Evolutionary conservation across 768 basidiomycete species (phyloP).

Genomic region (Collybiopsis confluens): DNA sequence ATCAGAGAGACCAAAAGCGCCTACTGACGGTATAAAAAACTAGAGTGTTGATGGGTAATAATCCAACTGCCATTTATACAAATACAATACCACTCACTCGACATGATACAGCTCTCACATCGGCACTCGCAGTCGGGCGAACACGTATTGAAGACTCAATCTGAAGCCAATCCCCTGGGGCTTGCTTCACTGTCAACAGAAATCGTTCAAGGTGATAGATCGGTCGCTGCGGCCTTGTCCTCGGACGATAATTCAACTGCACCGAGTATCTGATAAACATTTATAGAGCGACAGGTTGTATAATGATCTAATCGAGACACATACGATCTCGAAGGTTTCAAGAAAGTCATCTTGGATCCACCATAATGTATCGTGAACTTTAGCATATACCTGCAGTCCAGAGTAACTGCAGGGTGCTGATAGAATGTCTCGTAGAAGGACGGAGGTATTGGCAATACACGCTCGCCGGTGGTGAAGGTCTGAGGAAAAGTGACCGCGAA

Average conservation of each 20-base stretch:
- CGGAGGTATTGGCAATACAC: constrained; percentile 30
- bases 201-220: constrained; percentile 39
- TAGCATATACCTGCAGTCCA: constrained; percentile 30
- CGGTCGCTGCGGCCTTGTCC: constrained; percentile 41
- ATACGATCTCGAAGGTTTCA: constrained; percentile 34
- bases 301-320: constrained; percentile 6
- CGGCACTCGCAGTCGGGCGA: constrained; percentile 22
- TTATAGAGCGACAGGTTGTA: neutral
- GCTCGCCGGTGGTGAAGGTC: constrained; percentile 25
- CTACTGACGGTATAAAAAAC: constrained; percentile 48
- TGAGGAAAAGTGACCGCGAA: constrained; percentile 32
- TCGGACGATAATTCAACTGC: constrained; percentile 41
- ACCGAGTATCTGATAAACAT: constrained; percentile 32
- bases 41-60: constrained; percentile 15
- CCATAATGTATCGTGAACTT: constrained; percentile 24
- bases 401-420: constrained; percentile 23
- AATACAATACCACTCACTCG: constrained; percentile 37
- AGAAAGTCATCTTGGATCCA: constrained; percentile 22
- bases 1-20: constrained; percentile 43
- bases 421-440: constrained; percentile 33
- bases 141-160: constrained; percentile 33
- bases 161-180: constrained; percentile 59
- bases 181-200: constrained; percentile 44
- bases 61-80: constrained; percentile 11
- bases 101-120: constrained; percentile 40